phyloP scores from a whole-genome alignment of 345 rosid genomes.

The Populus alba region DNA sequence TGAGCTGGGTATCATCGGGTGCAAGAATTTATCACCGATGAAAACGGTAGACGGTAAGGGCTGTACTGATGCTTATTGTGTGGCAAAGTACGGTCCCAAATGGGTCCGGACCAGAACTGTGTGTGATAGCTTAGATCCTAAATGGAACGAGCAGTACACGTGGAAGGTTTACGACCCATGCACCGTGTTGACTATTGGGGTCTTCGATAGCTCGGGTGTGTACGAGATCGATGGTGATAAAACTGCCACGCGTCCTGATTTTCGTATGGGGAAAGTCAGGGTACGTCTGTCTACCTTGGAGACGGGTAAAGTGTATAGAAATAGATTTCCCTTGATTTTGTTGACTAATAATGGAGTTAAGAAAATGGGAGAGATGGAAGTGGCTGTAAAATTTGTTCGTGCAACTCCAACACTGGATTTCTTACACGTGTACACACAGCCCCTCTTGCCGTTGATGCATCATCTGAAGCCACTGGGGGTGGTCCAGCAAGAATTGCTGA shows the following conservation, averaged over 20 bases:
- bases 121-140: conserved; percentile 66
- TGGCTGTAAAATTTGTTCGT: conserved; percentile 71
- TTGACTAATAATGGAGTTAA: conserved; percentile 54
- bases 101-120: conserved; percentile 92
- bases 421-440: conserved; percentile 79
- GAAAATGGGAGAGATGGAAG: conserved; percentile 71
- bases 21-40: conserved; percentile 76
- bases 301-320: conserved; percentile 63
- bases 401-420: conserved; percentile 63
- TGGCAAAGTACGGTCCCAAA: conserved; percentile 79
- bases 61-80: conserved; percentile 72
- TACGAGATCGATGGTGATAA: conserved; percentile 38
- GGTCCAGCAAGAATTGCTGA: conserved; percentile 50
- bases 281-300: conserved; percentile 70
- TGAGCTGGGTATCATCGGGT: conserved; percentile 78
- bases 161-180: conserved; percentile 88
- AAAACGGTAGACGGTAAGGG: conserved; percentile 63
- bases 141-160: conserved; percentile 93
- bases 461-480: conserved; percentile 62
- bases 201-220: conserved; percentile 66
- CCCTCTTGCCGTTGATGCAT: conserved; percentile 76
- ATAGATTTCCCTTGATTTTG: conserved; percentile 56
- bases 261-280: conserved; percentile 65
- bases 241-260: conserved; percentile 56
- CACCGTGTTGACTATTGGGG: conserved; percentile 72